Base-by-base conservation (phyloP, 768 basidiomycete genomes). In the Amylocystis lapponica region DNA sequence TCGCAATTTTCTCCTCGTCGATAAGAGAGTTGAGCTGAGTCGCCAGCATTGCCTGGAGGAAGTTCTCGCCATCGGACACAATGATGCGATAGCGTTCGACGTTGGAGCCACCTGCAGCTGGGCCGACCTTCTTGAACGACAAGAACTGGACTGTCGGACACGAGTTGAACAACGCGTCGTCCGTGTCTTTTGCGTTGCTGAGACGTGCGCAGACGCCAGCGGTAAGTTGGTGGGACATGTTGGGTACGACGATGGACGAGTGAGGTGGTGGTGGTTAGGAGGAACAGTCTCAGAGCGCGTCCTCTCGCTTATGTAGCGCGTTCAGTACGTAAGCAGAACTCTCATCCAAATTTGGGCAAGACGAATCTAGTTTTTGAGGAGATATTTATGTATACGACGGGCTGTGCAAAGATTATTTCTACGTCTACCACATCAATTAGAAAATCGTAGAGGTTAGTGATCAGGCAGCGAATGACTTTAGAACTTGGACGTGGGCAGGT, bases 21-120 rank as follows among this genome's bases (percentile, higher is more conserved):
- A 94, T 81, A 50, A 90, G 66, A 6, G 69, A 49, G 55, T 97
- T 97, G 34, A 93, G 75, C 56, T 91, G 86, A 0, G 94, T 97
- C 4, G 93, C 89, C 26, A 98, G 72, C 96, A 99, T 97, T 20
- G 87, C 83, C 62, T 97, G 96, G 36, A 86, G 71, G 61, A 87
- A 96, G 51, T 86, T 67, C 16, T 72, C 69, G 30, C 95, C 93
- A 64, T 98, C 95, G 0, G 92, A 95, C 30, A 97, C 69, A 63
- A 97, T 89, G 47, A 95, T 73, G 48, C 91, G 76, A 63, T 76
- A 81, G 45, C 84, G 70, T 56, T 86, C 83, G 34, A 71, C 50
- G 10, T 31, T 45, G 53, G 47, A 57, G 8, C 60, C 58, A 36
- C 62, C 57, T 5, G 67, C 53, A 33, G 55, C 65, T 12, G 64